Evolutionary conservation across 768 basidiomycete genomes (phyloP), one percentile per base, ranked within the genome.

Genomic region (Collybia nuda): DNA sequence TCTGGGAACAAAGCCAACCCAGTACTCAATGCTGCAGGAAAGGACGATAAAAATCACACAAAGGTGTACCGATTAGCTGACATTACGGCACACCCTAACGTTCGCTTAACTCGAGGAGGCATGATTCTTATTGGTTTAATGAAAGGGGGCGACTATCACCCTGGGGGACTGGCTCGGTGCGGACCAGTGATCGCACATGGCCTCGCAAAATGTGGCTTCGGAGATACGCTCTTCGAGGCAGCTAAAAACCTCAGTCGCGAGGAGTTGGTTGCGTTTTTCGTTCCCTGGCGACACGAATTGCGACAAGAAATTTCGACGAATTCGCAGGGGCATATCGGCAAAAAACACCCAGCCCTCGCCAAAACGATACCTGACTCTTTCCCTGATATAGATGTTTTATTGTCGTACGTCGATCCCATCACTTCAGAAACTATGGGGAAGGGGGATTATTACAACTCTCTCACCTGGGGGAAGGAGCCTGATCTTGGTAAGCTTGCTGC

Each of bases 81-180:
- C 48, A 75, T 80, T n/a, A 65, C 57, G 19, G 52, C 58, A 0
- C 70, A 79, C 56, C 70, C 72, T 0, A 68, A 74, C 29, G 60
- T 78, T 24, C 63, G 56, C 11, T 72, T 74, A 59, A 86, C 81
- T 17, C 83, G 88, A 26, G 86, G 83, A 23, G 91, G 92, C 2
- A 74, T 91, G 57, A 86, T 94, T 45, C 80, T 95, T 21, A 86
- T 94, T 38, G 93, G 85, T 2, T 74, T 95, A 1, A 75, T 94
- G 59, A 84, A 84, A n/a, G 94, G 94, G 0, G 94, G 94, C 0
- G 94, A 98, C 65, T 98, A 97, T 57, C 79, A 89, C 46, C 81
- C 82, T 43, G 86, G 75, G 12, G 89, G 89, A 15, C 68, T 91
- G 6, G 62, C 72, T 7, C 75, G 85, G 5, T 90, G 85, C 57